These are phyloP conservation scores for Kluyveromyces aestuarii DNA, from an alignment of 805 yeast genomes.

Conservation along the genomic window DNA sequence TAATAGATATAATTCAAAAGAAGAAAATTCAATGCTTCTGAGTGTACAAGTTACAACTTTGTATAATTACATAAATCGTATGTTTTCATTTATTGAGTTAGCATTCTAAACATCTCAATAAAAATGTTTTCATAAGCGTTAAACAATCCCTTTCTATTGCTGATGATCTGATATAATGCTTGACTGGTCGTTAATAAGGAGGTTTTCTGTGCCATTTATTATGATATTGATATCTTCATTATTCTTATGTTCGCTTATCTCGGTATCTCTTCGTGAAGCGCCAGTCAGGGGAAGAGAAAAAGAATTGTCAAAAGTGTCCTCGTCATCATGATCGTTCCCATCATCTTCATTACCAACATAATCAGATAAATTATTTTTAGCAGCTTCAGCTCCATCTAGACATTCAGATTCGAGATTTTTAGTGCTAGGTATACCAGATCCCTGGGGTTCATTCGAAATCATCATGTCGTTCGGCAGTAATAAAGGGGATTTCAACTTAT, in stretches of 20 bases:
- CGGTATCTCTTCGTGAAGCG: conserved; percentile 4
- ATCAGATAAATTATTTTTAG: neutral
- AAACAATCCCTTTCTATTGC: neutral
- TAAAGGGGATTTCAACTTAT: conserved; percentile 2
- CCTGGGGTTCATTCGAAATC: neutral
- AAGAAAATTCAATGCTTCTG: too few relatives aligned
- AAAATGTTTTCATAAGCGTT: too few relatives aligned
- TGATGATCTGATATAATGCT: neutral
- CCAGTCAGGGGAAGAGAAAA: conserved; percentile 41
- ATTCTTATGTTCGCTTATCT: neutral
- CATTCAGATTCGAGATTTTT: neutral
- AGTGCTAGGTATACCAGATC: neutral
- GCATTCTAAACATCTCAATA: too few relatives aligned
- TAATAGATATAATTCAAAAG: too few relatives aligned
- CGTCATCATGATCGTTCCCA: conserved; percentile 7
- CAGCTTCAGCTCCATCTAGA: neutral
- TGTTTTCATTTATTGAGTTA: neutral
- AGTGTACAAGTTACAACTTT: neutral
- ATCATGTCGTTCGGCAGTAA: neutral
- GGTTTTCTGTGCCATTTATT: neutral
- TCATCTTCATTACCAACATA: neutral
- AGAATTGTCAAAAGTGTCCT: conserved; percentile 35
- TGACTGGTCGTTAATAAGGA: conserved; percentile 3
- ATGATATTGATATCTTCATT: neutral
- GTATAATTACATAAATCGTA: neutral